Evolutionary conservation across 306 rosid species (phyloP).

Genomic region (Vicia sativa): DNA sequence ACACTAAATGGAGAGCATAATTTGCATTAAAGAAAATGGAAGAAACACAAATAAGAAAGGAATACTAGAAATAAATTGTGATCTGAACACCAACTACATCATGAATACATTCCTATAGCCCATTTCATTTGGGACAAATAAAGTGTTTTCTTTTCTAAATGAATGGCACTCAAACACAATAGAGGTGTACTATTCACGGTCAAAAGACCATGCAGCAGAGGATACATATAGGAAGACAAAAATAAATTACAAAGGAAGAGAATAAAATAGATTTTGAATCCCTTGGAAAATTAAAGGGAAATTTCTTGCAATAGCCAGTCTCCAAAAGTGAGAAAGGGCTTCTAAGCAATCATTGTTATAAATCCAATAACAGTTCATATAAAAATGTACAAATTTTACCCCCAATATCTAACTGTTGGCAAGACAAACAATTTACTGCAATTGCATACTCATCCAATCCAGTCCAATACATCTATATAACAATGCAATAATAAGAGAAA

Average conservation of each 20-base stretch:
- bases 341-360: constrained; percentile 43
- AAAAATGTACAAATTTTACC: constrained; percentile 56
- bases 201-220: constrained; percentile 27
- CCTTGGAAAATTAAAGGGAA: constrained; percentile 38
- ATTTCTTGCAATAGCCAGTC: constrained; percentile 28
- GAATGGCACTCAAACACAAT: constrained; percentile 34
- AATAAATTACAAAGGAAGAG: constrained; percentile 18
- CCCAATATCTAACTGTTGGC: constrained; percentile 53
- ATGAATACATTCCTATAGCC: constrained; percentile 38
- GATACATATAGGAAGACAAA: constrained; percentile 17
- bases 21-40: no score
- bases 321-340: constrained; percentile 30
- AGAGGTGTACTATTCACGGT: constrained; percentile 7
- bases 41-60: no score
- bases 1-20: no score
- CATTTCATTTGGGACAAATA: constrained; percentile 35
- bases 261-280: constrained; percentile 30
- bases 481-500: constrained; percentile 51
- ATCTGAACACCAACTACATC: constrained; percentile 34
- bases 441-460: constrained; percentile 57
- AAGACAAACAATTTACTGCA: constrained; percentile 52
- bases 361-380: constrained; percentile 44
- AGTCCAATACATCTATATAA: constrained; percentile 44
- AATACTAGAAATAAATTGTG: constrained; percentile 1
- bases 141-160: constrained; percentile 34